Evolutionary conservation across 306 rosid genomes (phyloP), one percentile per base, ranked within the genome.

Genomic region (Coriaria nepalensis): DNA sequence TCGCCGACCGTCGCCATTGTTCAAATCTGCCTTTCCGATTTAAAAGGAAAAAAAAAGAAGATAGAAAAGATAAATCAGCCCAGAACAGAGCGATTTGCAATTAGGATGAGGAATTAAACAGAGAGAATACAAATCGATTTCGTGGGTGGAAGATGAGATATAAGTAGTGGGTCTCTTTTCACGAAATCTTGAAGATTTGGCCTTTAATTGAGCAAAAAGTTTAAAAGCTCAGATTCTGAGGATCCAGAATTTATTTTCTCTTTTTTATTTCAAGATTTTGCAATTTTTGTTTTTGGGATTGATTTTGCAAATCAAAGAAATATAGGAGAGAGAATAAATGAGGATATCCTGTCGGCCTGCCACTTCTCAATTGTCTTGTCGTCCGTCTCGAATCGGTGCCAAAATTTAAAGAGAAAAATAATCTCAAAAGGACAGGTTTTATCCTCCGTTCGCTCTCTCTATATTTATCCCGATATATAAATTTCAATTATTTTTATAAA

Each of bases 221-320:
- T 57, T 71, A 64, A 86, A 81, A 64, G 74, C 67, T 53, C 60
- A 72, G 94, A 87, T 87, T 79, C 78, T 75, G 80, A 82, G 80
- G 82, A 83, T 87, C 93, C 75, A 72, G 73, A 35, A 56, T 55
- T 78, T 20, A 20, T 20, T 20, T 20, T 20, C 29, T 20, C 29
- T 20, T 20, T 20, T 20, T 20, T 20, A 20, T 20, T 3, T 20
- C 1, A 20, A 79, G 83, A 82, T 77, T 75, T 56, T 56, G 51
- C 4, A 29, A 11, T 15, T 43, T 39, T 39, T 48, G 65, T 63
- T 57, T 63, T 45, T 62, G 69, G 0, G 42, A 50, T 6, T 35
- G 34, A 8, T 41, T 35, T 35, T 51, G 36, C 10, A 53, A 40
- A 53, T 53, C 57, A 3, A 20, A 20, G 29, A 20, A 20, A 20